Percentiles rank a stretch among this genome's conserved stretches.
Evolutionary conservation across 306 rosid species (phyloP).

Genomic region (Vicia sativa): DNA sequence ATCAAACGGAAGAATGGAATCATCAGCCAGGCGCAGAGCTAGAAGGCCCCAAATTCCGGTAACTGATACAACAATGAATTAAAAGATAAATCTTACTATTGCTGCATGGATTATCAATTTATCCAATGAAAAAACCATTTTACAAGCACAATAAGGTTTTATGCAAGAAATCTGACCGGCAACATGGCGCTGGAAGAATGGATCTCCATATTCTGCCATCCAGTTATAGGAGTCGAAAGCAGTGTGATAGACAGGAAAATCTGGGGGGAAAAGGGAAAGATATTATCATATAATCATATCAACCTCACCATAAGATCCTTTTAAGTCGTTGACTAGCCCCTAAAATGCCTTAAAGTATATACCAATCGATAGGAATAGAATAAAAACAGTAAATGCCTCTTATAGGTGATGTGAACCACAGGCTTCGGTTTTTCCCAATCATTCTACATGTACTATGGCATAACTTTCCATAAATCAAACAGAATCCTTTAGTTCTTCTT

Average conservation of each 20-base stretch:
- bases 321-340: neutral
- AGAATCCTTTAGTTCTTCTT: slow-evolving; percentile 9
- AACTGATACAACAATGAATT: slow-evolving; percentile 51
- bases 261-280: slow-evolving; percentile 41
- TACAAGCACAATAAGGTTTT: neutral
- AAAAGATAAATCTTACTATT: slow-evolving; percentile 21
- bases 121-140: neutral
- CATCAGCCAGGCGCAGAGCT: slow-evolving; percentile 85
- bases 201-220: slow-evolving; percentile 90
- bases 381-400: neutral
- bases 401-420: neutral
- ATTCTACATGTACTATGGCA: slow-evolving; percentile 9
- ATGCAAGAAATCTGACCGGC: slow-evolving; percentile 59
- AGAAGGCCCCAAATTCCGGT: slow-evolving; percentile 91
- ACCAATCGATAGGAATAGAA: too few relatives aligned
- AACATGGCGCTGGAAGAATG: slow-evolving; percentile 84
- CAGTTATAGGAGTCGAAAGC: slow-evolving; percentile 88
- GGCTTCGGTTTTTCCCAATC: neutral
- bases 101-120: slow-evolving; percentile 14
- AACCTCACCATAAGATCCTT: neutral
- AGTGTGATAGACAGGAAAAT: slow-evolving; percentile 95
- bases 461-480: slow-evolving; percentile 13
- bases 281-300: slow-evolving; percentile 17
- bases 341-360: too few relatives aligned
- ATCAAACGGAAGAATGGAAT: slow-evolving; percentile 71